Evolutionary conservation across 768 basidiomycete genomes (phyloP).

Genomic region (Suillus plorans): DNA sequence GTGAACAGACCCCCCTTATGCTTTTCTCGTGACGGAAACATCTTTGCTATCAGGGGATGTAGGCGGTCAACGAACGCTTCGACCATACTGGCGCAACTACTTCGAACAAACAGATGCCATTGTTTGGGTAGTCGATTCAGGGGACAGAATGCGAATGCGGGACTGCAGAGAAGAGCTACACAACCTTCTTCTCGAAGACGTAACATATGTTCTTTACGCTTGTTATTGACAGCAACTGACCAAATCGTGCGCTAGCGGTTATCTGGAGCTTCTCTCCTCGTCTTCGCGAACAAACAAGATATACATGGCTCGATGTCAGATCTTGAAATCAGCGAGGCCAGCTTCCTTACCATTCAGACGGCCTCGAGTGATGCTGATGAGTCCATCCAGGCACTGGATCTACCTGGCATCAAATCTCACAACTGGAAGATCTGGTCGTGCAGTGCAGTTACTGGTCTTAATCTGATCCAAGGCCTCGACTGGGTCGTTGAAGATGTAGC

Average conservation of each 20-base stretch:
- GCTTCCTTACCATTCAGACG: slow-evolving; percentile 27
- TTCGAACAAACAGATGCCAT: slow-evolving; percentile 98
- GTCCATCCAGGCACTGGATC: slow-evolving; percentile 68
- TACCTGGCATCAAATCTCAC: slow-evolving; percentile 81
- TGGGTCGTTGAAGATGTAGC: slow-evolving; percentile 94
- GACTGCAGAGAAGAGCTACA: slow-evolving; percentile 91
- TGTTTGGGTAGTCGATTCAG: slow-evolving; percentile 98
- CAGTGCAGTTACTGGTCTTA: slow-evolving; percentile 88
- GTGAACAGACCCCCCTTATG: slow-evolving; percentile 14
- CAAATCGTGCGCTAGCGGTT: slow-evolving; percentile 56
- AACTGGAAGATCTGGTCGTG: slow-evolving; percentile 89
- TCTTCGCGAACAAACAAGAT: slow-evolving; percentile 99
- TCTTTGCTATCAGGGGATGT: slow-evolving; percentile 92
- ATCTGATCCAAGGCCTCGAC: slow-evolving; percentile 81
- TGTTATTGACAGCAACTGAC: neutral
- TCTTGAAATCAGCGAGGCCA: slow-evolving; percentile 78
- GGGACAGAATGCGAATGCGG: slow-evolving; percentile 84
- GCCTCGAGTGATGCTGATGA: neutral
- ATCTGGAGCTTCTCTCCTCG: slow-evolving; percentile 91
- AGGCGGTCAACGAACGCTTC: slow-evolving; percentile 91
- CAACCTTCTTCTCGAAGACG: slow-evolving; percentile 87
- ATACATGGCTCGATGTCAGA: slow-evolving; percentile 83
- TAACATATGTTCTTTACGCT: slow-evolving; percentile 38
- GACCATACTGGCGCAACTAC: slow-evolving; percentile 99
- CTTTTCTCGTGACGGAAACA: slow-evolving; percentile 53